Percentiles rank a stretch among this genome's conserved stretches.
phyloP scores from a whole-genome alignment of 768 basidiomycete genomes.

The Baorangia bicolor region DNA sequence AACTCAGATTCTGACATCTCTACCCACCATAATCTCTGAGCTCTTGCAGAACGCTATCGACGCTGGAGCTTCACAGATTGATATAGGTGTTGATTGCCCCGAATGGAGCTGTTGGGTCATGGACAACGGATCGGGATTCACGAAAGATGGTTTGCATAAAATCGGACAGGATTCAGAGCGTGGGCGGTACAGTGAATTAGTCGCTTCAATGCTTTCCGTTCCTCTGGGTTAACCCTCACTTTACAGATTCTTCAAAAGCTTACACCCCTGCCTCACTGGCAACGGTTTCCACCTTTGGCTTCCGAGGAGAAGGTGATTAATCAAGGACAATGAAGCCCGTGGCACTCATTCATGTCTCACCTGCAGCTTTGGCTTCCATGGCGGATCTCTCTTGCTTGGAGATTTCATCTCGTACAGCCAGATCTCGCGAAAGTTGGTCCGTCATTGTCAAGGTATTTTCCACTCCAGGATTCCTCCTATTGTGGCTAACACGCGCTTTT shows the following conservation, averaged over 20 bases:
- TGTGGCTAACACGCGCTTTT: not conserved
- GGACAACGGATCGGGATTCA: slow-evolving; percentile 83
- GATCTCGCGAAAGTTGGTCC: slow-evolving; percentile 67
- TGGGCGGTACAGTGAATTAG: slow-evolving; percentile 68
- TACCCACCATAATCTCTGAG: slow-evolving; percentile 79
- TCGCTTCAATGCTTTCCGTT: not conserved
- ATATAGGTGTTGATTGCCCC: slow-evolving; percentile 69
- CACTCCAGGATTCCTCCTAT: not conserved
- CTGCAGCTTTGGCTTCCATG: slow-evolving; percentile 77
- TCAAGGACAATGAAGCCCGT: not conserved
- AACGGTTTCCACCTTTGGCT: slow-evolving; percentile 72
- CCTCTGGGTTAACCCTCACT: not conserved
- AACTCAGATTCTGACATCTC: slow-evolving; percentile 77
- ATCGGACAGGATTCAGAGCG: slow-evolving; percentile 52
- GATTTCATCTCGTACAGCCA: slow-evolving; percentile 71
- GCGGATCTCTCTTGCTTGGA: slow-evolving; percentile 79
- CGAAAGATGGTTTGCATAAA: slow-evolving; percentile 51
- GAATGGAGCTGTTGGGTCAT: slow-evolving; percentile 84
- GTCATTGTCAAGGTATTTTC: slow-evolving; percentile 69
- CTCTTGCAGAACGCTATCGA: slow-evolving; percentile 91
- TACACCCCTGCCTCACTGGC: slow-evolving; percentile 52
- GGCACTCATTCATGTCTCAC: slow-evolving; percentile 6
- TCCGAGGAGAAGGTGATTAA: slow-evolving; percentile 84
- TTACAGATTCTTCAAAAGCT: slow-evolving; percentile 70
- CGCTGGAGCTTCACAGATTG: slow-evolving; percentile 66